Percentiles rank a stretch among this genome's conserved stretches.
Evolutionary conservation across 768 basidiomycete genomes (phyloP).

Genomic region (Pisolithus microcarpus): DNA sequence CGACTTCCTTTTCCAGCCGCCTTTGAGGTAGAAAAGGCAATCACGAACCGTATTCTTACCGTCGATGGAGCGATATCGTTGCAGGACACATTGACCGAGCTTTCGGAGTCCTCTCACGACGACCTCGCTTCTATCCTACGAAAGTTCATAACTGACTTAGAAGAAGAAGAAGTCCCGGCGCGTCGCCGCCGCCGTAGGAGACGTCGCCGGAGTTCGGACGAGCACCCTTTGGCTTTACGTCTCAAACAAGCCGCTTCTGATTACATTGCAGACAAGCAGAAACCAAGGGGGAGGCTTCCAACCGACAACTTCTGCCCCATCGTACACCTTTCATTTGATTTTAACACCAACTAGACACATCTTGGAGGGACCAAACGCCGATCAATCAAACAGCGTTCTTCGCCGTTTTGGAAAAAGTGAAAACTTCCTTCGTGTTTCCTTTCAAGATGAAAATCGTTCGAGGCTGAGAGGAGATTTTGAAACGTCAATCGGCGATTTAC

Average conservation of each 20-base stretch:
- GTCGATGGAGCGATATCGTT: slow-evolving; percentile 16
- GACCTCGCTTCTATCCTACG: slow-evolving; percentile 20
- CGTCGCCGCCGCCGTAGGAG: background rate
- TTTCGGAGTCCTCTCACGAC: slow-evolving; percentile 12
- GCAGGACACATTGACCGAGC: slow-evolving; percentile 9
- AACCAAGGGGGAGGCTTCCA: slow-evolving; percentile 20
- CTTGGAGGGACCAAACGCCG: slow-evolving; percentile 34
- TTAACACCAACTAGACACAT: slow-evolving; percentile 34
- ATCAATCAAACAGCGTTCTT: slow-evolving; percentile 32
- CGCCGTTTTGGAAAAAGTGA: slow-evolving; percentile 32
- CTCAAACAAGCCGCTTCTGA: slow-evolving; percentile 13
- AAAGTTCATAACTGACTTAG: slow-evolving; percentile 12
- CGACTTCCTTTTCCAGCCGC: slow-evolving; percentile 29
- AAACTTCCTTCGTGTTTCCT: slow-evolving; percentile 41
- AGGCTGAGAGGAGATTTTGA: slow-evolving; percentile 29
- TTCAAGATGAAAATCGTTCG: slow-evolving; percentile 40
- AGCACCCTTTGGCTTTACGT: slow-evolving; percentile 3
- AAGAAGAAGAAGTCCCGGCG: slow-evolving; percentile 8
- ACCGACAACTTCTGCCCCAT: slow-evolving; percentile 14
- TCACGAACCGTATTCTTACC: slow-evolving; percentile 23
- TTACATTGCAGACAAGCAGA: slow-evolving; percentile 19
- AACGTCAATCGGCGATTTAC: slow-evolving; percentile 24
- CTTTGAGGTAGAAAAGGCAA: slow-evolving; percentile 34
- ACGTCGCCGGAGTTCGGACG: background rate
- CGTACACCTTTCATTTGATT: slow-evolving; percentile 31